Evolutionary conservation across 352 stramenopile genomes (phyloP).

Genomic region (Phytophthora pini): DNA sequence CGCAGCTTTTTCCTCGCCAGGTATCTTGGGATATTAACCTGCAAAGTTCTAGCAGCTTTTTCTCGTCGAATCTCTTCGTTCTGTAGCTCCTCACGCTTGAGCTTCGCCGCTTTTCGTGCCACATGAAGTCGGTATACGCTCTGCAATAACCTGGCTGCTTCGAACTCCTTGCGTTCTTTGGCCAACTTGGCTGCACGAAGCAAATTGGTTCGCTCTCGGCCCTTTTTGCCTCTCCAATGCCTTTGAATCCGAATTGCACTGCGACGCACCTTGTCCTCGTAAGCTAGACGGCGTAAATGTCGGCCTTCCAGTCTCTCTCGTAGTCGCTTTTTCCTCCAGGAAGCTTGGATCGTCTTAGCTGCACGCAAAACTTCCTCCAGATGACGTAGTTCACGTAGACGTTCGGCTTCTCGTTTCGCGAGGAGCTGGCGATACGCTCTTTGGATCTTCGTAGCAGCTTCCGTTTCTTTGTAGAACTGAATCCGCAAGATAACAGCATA

Average conservation of each 20-base stretch:
- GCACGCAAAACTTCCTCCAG: conserved; percentile 32
- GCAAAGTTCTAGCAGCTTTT: conserved; percentile 51
- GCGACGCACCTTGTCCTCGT: conserved; percentile 32
- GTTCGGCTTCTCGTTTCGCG: conserved; percentile 18
- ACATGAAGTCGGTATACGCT: conserved; percentile 56
- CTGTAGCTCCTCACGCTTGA: conserved; percentile 45
- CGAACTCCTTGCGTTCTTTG: conserved; percentile 41
- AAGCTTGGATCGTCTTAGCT: conserved; percentile 46
- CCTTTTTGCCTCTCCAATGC: conserved; percentile 66
- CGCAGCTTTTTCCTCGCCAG: conserved; percentile 47
- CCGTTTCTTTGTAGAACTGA: conserved; percentile 57
- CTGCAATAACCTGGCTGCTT: conserved; percentile 72
- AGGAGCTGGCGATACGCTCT: conserved; percentile 38
- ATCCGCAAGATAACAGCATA: conserved; percentile 48
- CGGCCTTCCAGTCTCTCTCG: conserved; percentile 36
- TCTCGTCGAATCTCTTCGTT: conserved; percentile 40
- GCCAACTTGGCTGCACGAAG: conserved; percentile 39
- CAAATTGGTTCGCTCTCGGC: conserved; percentile 34
- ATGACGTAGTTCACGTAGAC: conserved; percentile 20
- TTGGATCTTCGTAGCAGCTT: conserved; percentile 71
- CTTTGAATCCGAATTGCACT: conserved; percentile 76
- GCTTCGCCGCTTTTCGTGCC: conserved; percentile 43
- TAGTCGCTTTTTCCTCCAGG: conserved; percentile 55
- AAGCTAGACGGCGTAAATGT: conserved; percentile 18
- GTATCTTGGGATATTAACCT: conserved; percentile 49